Conservation (phyloP, 768 basidiomycete species). For the Agaricus sinodeliciosus region DNA sequence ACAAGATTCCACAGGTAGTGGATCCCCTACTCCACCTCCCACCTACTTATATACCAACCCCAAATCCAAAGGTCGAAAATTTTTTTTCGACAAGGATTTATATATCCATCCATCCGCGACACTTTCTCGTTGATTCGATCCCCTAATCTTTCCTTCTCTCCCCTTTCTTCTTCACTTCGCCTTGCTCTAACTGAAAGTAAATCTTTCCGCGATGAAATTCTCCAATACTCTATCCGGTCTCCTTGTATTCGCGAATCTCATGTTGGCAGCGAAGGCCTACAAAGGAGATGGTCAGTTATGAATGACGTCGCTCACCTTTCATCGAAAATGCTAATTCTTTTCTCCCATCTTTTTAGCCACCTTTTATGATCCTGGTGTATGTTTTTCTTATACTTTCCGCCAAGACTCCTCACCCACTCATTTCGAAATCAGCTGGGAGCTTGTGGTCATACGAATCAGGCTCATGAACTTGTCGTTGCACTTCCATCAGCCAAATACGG, state of each 20-base stretch:
- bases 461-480: conserved; percentile 47
- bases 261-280: neutral
- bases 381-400: neutral
- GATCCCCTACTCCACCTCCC: neutral
- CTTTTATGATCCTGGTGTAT: conserved; percentile 3
- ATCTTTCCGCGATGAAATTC: neutral
- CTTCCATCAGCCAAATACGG: conserved; percentile 52
- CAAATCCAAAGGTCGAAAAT: too few relatives aligned
- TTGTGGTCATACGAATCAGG: conserved; percentile 51
- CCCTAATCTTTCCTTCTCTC: neutral
- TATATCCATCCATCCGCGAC: too few relatives aligned
- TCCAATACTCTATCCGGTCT: neutral
- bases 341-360: neutral
- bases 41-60: neutral
- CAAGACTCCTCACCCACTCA: neutral
- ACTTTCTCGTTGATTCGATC: neutral
- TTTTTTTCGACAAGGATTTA: too few relatives aligned
- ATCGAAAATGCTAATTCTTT: neutral
- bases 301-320: neutral
- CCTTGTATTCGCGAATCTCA: neutral
- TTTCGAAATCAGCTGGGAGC: conserved; percentile 36
- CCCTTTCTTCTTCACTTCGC: neutral
- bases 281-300: conserved; percentile 1
- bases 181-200: too few relatives aligned
- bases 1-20: neutral